Base-by-base conservation (phyloP, 1,139 yeast genomes). In the Komagataea norvegica region DNA sequence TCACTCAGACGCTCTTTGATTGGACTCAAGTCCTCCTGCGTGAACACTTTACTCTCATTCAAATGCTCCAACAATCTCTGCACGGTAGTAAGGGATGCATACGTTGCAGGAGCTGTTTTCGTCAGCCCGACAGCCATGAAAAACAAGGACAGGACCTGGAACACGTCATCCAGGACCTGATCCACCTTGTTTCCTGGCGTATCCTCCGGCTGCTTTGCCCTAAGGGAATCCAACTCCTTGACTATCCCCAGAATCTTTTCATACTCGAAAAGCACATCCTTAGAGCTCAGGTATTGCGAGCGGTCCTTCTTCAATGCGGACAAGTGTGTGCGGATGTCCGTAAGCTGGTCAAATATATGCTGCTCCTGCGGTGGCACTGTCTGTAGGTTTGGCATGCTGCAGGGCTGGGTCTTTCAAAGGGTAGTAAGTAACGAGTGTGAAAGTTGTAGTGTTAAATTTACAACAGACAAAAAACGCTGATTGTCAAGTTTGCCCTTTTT, bases 101-200 rank as follows among this genome's bases (percentile, higher is more conserved):
- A 91, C 1, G 95, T 86, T 3, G 96, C 95, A 2, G 96, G 96
- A 1, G 96, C 95, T 30, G 86, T 75, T 50, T 87, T 81, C 39
- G 83, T 83, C 50, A 87, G 69, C 3, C 98, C 98, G 45, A 93
- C 93, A 2, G 97, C 86, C 48, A 89, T 74, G 59, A 88, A 85
- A 47, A 94, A 84, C 39, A 91, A 67, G 11, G 95, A 82, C 35
- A 89, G 65, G 37, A 91, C 66, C 59, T 89, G 96, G 70, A 91
- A 85, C 19, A 83, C 83, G 53, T 91, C 97, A 57, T 87, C 95
- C 28, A 85, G 69, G n/a, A 84, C 68, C 15, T 75, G 67, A 56
- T 87, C 95, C 16, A 83, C 83, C 45, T 67, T 55, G 42, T 65
- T 66, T 6, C 45, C 38, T 3, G 34, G 21, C 8, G 42, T 52